These are phyloP conservation scores for Thinopyrum elongatum DNA, from an alignment of 176 grass and related monocot genomes.

Conservation along the genomic window DNA sequence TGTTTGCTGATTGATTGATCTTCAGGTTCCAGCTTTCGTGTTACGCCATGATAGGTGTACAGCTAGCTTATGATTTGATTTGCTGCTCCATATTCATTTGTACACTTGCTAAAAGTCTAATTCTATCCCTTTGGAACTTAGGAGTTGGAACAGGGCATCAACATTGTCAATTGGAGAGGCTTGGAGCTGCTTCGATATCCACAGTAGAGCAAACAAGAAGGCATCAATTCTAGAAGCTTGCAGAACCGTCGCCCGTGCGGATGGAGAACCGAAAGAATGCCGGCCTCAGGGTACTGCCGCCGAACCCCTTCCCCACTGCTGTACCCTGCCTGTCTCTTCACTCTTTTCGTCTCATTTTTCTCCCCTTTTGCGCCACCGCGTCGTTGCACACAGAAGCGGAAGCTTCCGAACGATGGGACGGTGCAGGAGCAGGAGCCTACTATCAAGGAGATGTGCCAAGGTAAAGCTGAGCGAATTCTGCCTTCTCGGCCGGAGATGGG, in stretches of 20 bases:
- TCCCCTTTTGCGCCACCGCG: neutral
- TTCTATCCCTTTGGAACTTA: too few relatives aligned
- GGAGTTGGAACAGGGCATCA: too few relatives aligned
- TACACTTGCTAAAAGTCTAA: too few relatives aligned
- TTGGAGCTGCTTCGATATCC: too few relatives aligned
- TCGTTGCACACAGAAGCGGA: constrained; percentile 48
- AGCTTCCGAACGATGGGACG: constrained; percentile 38
- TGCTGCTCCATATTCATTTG: too few relatives aligned
- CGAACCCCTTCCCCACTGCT: neutral
- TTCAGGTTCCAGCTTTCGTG: neutral
- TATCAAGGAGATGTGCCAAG: constrained; percentile 26
- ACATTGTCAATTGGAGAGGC: too few relatives aligned
- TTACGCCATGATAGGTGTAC: neutral
- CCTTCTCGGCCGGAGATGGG: neutral
- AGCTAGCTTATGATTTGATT: too few relatives aligned
- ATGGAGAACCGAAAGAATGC: constrained; percentile 56
- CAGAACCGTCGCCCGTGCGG: neutral
- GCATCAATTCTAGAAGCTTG: neutral
- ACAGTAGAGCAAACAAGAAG: neutral
- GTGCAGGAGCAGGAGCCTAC: constrained; percentile 5
- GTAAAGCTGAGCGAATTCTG: constrained; percentile 21
- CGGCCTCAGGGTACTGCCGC: constrained; percentile 42
- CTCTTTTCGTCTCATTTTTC: neutral
- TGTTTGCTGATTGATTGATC: too few relatives aligned
- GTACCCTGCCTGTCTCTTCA: neutral